Evolutionary conservation across 2,329 filamentous ascomycete genomes (phyloP).

Genomic region (Pestalotiopsis sp.): DNA sequence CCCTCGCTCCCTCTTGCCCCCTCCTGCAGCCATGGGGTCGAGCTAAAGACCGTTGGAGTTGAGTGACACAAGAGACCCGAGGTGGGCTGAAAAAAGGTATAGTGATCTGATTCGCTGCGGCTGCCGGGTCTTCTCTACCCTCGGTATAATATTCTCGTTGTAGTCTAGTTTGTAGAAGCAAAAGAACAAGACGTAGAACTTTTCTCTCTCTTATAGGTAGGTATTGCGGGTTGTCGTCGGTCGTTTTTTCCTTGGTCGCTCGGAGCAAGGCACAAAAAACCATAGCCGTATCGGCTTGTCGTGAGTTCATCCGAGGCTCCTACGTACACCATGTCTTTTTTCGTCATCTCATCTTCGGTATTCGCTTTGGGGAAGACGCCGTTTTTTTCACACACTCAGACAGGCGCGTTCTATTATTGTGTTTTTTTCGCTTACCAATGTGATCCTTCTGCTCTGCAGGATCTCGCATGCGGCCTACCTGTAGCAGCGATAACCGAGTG

Average conservation of each 20-base stretch:
- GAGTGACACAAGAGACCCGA: neutral
- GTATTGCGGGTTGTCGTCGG: neutral
- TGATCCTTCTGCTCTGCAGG: neutral
- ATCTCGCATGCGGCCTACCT: neutral
- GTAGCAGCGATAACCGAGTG: neutral
- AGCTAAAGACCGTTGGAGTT: neutral
- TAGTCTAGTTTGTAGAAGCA: neutral
- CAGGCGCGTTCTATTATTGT: neutral
- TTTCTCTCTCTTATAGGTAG: neutral
- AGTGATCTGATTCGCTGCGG: neutral
- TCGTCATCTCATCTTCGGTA: neutral
- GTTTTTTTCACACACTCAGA: neutral
- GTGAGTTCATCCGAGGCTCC: too few species aligned
- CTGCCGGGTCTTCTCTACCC: neutral
- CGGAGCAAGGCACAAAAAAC: neutral
- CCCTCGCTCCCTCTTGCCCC: neutral
- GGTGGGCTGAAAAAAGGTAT: neutral
- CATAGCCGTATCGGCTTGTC: too few species aligned
- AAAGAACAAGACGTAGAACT: neutral
- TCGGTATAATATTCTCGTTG: neutral
- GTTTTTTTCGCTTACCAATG: neutral
- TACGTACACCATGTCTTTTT: neutral
- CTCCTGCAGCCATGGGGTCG: neutral
- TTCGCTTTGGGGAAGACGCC: too few species aligned
- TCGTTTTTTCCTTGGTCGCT: neutral